phyloP scores from a whole-genome alignment of 441 rosid species.

The Theobroma grandiflorum region DNA sequence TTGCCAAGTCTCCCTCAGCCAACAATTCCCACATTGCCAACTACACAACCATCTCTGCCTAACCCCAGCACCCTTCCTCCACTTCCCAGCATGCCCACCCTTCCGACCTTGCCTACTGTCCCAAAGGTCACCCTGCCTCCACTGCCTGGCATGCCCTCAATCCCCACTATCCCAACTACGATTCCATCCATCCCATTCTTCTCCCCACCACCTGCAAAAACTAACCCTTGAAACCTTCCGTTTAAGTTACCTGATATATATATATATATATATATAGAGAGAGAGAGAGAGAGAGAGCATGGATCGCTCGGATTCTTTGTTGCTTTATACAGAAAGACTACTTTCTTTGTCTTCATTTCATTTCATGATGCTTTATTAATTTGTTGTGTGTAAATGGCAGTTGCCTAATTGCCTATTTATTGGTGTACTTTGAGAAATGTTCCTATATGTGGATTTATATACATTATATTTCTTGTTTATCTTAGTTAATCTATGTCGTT shows the following conservation, averaged over 20 bases:
- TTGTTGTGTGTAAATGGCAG: slow-evolving; percentile 1
- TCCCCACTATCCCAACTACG: slow-evolving; percentile 30
- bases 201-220: slow-evolving; percentile 43
- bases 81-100: slow-evolving; percentile 35
- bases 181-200: slow-evolving; percentile 41
- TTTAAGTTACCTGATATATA: neutral
- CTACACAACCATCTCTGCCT: slow-evolving; percentile 32
- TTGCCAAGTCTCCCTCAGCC: slow-evolving; percentile 37
- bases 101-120: slow-evolving; percentile 26
- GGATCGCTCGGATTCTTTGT: neutral
- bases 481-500: neutral
- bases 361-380: neutral
- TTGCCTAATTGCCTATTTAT: neutral
- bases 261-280: too few relatives aligned
- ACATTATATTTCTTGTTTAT: neutral
- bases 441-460: neutral
- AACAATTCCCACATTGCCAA: slow-evolving; percentile 37
- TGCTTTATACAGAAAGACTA: neutral
- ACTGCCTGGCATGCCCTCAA: slow-evolving; percentile 29
- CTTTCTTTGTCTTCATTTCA: neutral
- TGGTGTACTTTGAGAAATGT: slow-evolving; percentile 1
- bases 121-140: slow-evolving; percentile 38
- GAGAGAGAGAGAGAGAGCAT: neutral
- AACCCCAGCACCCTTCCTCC: slow-evolving; percentile 34
- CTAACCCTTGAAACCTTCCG: slow-evolving; percentile 2